A percentile compares a stretch with the other conserved stretches of the same genome.
These are phyloP conservation scores for Neurospora sp. DNA, from an alignment of 495 filamentous ascomycete species.

Conservation along the genomic window DNA sequence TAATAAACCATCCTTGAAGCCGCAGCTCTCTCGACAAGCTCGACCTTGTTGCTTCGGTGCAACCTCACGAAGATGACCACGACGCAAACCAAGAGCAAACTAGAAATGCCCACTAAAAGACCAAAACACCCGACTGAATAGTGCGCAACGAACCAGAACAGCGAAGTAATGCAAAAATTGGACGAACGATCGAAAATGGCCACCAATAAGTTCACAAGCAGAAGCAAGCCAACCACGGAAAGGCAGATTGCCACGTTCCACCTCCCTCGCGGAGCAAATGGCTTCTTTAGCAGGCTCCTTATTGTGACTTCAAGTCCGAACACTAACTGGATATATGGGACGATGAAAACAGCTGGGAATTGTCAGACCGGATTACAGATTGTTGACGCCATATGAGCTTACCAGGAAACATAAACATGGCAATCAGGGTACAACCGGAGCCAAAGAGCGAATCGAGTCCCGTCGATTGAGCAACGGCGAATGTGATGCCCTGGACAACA, in stretches of 20 bases:
- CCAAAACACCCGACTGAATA: conserved; percentile 32
- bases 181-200: conserved; percentile 30
- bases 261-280: conserved; percentile 30
- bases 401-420: conserved; percentile 40
- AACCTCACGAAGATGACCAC: conserved; percentile 29
- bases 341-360: conserved; percentile 34
- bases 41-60: conserved; percentile 28
- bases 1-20: conserved; percentile 42
- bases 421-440: conserved; percentile 28
- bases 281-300: conserved; percentile 28
- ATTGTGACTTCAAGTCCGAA: conserved; percentile 33
- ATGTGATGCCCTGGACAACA: conserved; percentile 34
- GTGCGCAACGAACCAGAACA: conserved; percentile 41
- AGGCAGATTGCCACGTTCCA: conserved; percentile 35
- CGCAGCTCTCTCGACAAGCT: conserved; percentile 27
- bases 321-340: conserved; percentile 36
- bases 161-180: conserved; percentile 34
- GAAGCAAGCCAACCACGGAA: conserved; percentile 24
- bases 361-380: conserved; percentile 5
- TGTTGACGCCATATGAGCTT: conserved; percentile 5
- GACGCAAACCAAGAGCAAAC: conserved; percentile 20
- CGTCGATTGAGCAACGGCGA: conserved; percentile 33
- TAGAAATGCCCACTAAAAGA: conserved; percentile 23
- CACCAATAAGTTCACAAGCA: conserved; percentile 31
- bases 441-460: conserved; percentile 31